Base-by-base conservation (phyloP, 2,329 filamentous ascomycete genomes). In the Phyllosticta paracitricarpa region DNA sequence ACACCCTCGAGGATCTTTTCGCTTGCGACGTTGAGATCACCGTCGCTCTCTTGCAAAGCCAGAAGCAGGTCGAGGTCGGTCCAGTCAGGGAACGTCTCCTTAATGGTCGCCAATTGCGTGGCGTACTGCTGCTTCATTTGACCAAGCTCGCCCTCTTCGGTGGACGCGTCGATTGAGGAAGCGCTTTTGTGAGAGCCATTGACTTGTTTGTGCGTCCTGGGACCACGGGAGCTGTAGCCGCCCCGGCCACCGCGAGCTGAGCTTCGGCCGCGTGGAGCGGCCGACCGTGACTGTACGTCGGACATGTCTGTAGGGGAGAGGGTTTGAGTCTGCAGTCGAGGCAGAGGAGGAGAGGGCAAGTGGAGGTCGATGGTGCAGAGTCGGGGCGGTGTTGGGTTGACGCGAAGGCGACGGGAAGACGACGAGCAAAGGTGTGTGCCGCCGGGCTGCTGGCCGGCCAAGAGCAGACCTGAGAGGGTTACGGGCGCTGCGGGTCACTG, bases 41-140 rank as follows among this genome's bases (percentile, higher is more conserved):
- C 89, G 69, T 89, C 84, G 61, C 87, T 88, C 80, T 99, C 94
- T 76, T 96, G 86, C 63, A 99, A 82, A 64, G 92, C 92, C 74
- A 94, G 94, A 66, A 97, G 85, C 65, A 97, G 85, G 75, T 97
- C 93, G 75, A 92, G 90, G 71, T 96, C 90, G 68, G 91, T 93
- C 94, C 93, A 97, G 76, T 91, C 88, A 63, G 90, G 86, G 79
- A 96, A 97, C 79, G 97, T 87, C 75, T 96, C 92, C 79, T 90
- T 91, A 74, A 99, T 86, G 70, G 87, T 85, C 64, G 81, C 81
- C 69, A 96, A 84, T 78, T 93, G 89, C 71, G 80, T 79, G 70
- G 88, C 84, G 73, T 96, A 94, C 75, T 89, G 86, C 81, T 90
- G 91, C 84, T 95, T 95, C 73, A 97, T 85, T 77, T 95, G 86